These are phyloP conservation scores for Lasiodiplodia theobromae DNA, from an alignment of 2,329 filamentous ascomycete species.

Conservation along the genomic window DNA sequence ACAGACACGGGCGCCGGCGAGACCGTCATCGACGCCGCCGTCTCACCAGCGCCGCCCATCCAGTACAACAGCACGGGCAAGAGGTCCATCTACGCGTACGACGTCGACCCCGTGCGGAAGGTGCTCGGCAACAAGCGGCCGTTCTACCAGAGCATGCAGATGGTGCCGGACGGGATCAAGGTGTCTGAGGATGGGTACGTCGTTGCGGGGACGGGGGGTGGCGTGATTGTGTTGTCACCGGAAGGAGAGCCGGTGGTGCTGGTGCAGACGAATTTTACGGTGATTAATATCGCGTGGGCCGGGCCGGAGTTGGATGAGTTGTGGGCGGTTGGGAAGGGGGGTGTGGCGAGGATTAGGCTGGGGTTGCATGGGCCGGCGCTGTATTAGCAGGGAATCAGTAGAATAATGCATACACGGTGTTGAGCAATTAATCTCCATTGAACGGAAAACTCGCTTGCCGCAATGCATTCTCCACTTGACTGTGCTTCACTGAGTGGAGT, in stretches of 20 bases:
- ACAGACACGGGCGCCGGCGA: not conserved
- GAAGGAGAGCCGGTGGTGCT: not conserved
- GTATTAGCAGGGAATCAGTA: not conserved
- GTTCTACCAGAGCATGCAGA: not conserved
- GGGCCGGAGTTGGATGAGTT: not conserved
- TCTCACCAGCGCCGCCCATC: not conserved
- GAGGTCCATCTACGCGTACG: slow-evolving; percentile 4
- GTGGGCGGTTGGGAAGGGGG: slow-evolving; percentile 1
- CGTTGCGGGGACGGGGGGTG: not conserved
- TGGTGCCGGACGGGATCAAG: slow-evolving; percentile 1
- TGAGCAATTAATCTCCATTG: not conserved
- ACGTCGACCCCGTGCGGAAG: not conserved
- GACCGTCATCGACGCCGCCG: not conserved
- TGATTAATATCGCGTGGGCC: not conserved
- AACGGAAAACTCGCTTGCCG: too few species aligned
- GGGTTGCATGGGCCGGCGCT: not conserved
- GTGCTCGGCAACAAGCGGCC: not conserved
- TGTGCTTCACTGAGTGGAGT: too few species aligned
- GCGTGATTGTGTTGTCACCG: not conserved
- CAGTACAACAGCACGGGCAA: slow-evolving; percentile 1
- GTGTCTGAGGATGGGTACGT: not conserved
- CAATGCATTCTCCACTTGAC: too few species aligned
- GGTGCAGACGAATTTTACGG: slow-evolving; percentile 14
- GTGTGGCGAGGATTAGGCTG: slow-evolving; percentile 3
- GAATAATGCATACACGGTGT: not conserved